Evolutionary conservation across 129 eudicot species (phyloP).

Genomic region (Tagetes patula): DNA sequence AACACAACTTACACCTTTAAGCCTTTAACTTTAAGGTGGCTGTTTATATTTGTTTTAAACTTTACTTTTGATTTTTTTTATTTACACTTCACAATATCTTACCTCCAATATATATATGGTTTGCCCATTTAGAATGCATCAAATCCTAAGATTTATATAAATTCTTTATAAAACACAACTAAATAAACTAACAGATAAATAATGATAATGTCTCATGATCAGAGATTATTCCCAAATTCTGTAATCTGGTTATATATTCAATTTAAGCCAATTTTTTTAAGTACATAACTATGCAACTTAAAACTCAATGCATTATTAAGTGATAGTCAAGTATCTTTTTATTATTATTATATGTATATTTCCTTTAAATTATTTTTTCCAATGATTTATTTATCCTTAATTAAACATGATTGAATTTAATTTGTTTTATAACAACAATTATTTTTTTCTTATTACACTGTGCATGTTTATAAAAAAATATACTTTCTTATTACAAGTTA

Average conservation of each 20-base stretch:
- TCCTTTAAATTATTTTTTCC: neutral
- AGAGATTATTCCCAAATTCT: neutral
- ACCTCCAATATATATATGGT: too few relatives aligned
- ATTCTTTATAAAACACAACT: neutral
- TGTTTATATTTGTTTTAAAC: neutral
- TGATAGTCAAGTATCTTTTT: slow-evolving; percentile 16
- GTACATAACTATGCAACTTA: slow-evolving; percentile 10
- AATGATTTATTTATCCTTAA: slow-evolving; percentile 12
- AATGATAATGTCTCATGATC: neutral
- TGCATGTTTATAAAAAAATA: neutral
- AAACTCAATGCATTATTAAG: neutral
- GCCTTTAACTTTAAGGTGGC: neutral
- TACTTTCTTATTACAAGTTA: neutral
- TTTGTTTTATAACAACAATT: neutral
- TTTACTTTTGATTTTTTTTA: too few relatives aligned
- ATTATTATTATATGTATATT: neutral
- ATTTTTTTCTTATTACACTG: neutral
- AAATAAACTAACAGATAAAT: neutral
- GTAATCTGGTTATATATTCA: neutral
- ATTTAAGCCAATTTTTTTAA: neutral
- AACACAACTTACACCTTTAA: neutral
- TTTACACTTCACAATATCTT: too few relatives aligned
- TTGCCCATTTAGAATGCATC: neutral
- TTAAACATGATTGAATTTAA: neutral
- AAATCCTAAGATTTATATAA: too few relatives aligned